Conservation (phyloP, 2,329 filamentous ascomycete genomes). For the Fusarium bactridioides region DNA sequence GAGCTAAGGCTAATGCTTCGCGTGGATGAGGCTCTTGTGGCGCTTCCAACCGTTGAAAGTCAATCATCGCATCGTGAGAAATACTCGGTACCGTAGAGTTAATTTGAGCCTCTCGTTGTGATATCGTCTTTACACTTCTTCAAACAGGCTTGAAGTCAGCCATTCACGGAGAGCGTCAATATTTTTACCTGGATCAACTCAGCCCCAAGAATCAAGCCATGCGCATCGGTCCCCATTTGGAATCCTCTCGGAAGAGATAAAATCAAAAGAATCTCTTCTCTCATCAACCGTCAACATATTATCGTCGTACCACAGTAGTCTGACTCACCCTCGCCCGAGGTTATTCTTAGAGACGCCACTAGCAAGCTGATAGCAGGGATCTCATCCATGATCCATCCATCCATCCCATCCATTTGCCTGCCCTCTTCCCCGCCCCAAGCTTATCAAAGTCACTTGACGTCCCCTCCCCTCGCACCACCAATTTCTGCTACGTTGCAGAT, state of each 20-base stretch:
- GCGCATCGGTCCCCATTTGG: no score
- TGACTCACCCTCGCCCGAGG: neutral
- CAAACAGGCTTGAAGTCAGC: no score
- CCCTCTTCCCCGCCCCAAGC: neutral
- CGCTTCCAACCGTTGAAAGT: neutral
- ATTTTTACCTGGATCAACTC: neutral
- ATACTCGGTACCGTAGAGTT: neutral
- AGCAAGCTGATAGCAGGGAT: slow-evolving; percentile 2
- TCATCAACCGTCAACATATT: neutral
- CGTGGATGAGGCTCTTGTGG: slow-evolving; percentile 10
- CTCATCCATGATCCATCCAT: neutral
- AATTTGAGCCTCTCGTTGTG: neutral
- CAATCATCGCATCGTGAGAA: neutral
- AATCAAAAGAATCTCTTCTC: neutral
- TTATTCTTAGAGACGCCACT: neutral
- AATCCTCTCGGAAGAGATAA: neutral
- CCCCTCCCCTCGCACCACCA: neutral
- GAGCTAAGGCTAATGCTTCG: neutral
- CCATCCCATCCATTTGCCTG: neutral
- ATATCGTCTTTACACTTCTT: no score
- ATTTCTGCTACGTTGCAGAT: slow-evolving; percentile 30
- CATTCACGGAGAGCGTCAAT: neutral
- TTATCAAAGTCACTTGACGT: slow-evolving; percentile 7
- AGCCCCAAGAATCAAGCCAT: no score
- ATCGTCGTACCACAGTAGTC: neutral